Evolutionary conservation across 73 alveolate species (phyloP), one percentile per base, ranked within the genome.

Genomic region (Symbiodinium natans): DNA sequence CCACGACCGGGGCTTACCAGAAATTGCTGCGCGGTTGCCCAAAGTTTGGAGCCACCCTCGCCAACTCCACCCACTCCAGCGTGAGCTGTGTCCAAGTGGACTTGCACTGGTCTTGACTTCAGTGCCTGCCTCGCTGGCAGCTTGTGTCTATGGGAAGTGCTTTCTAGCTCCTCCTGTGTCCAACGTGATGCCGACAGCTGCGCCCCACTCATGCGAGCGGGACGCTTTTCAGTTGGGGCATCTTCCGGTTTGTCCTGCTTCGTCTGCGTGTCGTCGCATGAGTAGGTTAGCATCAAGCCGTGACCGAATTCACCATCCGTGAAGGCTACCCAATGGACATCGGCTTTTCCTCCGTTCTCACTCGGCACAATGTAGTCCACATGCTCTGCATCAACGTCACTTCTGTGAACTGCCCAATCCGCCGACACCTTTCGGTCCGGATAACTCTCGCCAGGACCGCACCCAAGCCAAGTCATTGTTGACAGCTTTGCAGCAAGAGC

Each of bases 41-140:
- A 90, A 6, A 90, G 88, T 23, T 42, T 90, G 73, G 77, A 73
- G 17, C 88, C 88, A 8, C 97, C 97, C 34, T 90, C 97, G 23
- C 97, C 97, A 41, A 90, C 97, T 27, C 97, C 97, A 9, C 97
- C 97, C 23, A 90, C 97, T 31, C 97, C 97, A 38, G 80, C 75
- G 41, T 90, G 97, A 17, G 97, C 97, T 29, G 97, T 90, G 39
- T 90, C 97, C 56, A 68, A 42, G 48, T 90, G 97, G 10, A 90
- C 89, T 3, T 90, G 87, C 41, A 89, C 43, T 17, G 87, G 73
- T n/a, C 95, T 68, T 33, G 68, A 36, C 40, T 39, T 46, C 33
- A 56, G 40, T 0, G 74, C 56, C 36, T 9, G 15, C 27, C 43
- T 3, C 38, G 74, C 48, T 10, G 95, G 95, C 34, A 89, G 95